Evolutionary conservation across 345 rosid species (phyloP).

Genomic region (Cochlearia excelsa): DNA sequence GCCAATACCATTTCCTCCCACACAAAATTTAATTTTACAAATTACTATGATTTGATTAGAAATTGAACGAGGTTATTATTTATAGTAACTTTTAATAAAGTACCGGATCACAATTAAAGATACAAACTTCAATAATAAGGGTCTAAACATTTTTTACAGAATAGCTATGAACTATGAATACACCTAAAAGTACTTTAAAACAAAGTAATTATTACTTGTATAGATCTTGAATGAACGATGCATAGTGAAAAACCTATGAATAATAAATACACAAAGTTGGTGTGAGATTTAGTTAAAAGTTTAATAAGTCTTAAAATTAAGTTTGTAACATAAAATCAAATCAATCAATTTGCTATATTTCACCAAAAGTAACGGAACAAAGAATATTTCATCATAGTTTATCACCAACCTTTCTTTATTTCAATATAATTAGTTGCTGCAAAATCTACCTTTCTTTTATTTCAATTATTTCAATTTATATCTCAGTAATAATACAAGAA

Average conservation of each 20-base stretch:
- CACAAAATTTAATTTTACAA: too few relatives aligned
- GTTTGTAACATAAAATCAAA: constrained; percentile 29
- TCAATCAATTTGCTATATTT: constrained; percentile 24
- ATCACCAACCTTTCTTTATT: constrained; percentile 3
- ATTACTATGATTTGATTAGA: too few relatives aligned
- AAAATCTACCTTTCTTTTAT: too few relatives aligned
- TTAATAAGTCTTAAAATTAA: constrained; percentile 1
- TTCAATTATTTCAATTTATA: too few relatives aligned
- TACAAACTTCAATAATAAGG: constrained; percentile 18
- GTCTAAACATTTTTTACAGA: constrained; percentile 11
- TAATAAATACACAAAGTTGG: constrained; percentile 27
- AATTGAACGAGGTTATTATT: too few relatives aligned
- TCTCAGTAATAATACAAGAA: too few relatives aligned
- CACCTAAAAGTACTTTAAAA: constrained; percentile 11
- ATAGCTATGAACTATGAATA: background rate
- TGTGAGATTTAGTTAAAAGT: constrained; percentile 34
- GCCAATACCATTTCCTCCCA: too few relatives aligned
- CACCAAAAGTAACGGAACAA: constrained; percentile 22
- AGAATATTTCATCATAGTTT: background rate
- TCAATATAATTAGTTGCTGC: constrained; percentile 11
- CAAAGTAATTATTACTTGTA: background rate
- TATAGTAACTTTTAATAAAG: background rate
- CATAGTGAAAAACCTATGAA: constrained; percentile 8
- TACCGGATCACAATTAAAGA: constrained; percentile 5
- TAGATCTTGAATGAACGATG: background rate